Conservation (phyloP, 2,329 filamentous ascomycete species). For the Sphaerulina musiva region DNA sequence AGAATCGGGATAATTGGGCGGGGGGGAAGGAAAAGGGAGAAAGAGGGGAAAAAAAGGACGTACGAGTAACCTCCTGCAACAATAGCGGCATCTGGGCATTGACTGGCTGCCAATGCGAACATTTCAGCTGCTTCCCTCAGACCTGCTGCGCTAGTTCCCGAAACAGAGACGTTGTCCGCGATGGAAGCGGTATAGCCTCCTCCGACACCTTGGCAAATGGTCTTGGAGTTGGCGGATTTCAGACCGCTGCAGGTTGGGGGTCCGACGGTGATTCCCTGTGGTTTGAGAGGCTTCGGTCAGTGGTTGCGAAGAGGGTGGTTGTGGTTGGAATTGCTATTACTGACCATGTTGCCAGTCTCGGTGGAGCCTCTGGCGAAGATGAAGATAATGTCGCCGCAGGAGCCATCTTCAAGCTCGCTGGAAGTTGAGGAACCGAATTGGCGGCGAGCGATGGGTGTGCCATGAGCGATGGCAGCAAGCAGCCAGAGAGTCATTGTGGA, state of each 20-base stretch:
- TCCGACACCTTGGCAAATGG: slow-evolving; percentile 28
- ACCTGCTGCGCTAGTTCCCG: slow-evolving; percentile 20
- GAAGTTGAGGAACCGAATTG: slow-evolving; percentile 15
- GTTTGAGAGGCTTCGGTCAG: background rate
- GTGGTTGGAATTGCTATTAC: background rate
- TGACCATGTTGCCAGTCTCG: slow-evolving; percentile 48
- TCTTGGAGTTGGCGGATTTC: slow-evolving; percentile 18
- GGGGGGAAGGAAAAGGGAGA: background rate
- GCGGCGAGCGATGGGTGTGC: slow-evolving; percentile 7
- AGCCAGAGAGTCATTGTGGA: slow-evolving; percentile 11
- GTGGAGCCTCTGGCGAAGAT: slow-evolving; percentile 54
- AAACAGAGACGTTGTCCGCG: slow-evolving; percentile 20
- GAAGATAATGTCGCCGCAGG: slow-evolving; percentile 46
- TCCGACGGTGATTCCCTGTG: slow-evolving; percentile 22
- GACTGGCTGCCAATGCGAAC: slow-evolving; percentile 23
- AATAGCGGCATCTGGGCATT: slow-evolving; percentile 27
- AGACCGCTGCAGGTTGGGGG: slow-evolving; percentile 26
- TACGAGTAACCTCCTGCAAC: slow-evolving; percentile 27
- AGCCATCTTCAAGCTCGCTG: slow-evolving; percentile 25
- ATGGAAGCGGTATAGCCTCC: slow-evolving; percentile 22
- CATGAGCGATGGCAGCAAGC: slow-evolving; percentile 11
- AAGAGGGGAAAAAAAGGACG: background rate
- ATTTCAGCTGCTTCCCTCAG: slow-evolving; percentile 22
- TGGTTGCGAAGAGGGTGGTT: background rate
- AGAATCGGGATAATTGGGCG: no score